Conservation (phyloP, 2,329 filamentous ascomycete genomes). For the Calonectria henricotiae region DNA sequence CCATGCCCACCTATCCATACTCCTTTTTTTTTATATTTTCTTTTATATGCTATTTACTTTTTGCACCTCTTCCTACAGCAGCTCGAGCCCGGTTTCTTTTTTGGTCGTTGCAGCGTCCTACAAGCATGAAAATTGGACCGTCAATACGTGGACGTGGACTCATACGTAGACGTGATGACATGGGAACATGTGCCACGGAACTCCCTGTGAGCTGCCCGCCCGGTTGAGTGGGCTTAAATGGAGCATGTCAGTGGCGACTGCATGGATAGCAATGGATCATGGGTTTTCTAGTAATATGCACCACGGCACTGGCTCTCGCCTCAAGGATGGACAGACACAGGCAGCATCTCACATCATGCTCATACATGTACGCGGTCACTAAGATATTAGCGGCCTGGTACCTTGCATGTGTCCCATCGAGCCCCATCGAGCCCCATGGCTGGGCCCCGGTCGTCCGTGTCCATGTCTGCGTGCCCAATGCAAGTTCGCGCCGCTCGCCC, state of each 20-base stretch:
- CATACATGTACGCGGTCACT: slow-evolving; percentile 14
- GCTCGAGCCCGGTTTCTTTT: slow-evolving; percentile 11
- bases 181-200: slow-evolving; percentile 25
- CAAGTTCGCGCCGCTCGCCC: slow-evolving; percentile 31
- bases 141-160: slow-evolving; percentile 18
- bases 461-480: slow-evolving; percentile 27
- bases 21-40: background rate
- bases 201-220: background rate
- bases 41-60: background rate
- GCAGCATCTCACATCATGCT: slow-evolving; percentile 2
- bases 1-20: background rate
- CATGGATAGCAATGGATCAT: slow-evolving; percentile 28
- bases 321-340: slow-evolving; percentile 11
- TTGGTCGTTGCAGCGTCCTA: slow-evolving; percentile 18
- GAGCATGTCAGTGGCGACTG: slow-evolving; percentile 23
- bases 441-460: slow-evolving; percentile 27
- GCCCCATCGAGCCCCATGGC: slow-evolving; percentile 23
- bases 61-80: background rate
- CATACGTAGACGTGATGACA: slow-evolving; percentile 22
- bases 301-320: slow-evolving; percentile 7
- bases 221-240: slow-evolving; percentile 20
- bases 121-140: slow-evolving; percentile 1
- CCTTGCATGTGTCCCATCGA: slow-evolving; percentile 36
- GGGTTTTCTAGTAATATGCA: slow-evolving; percentile 14
- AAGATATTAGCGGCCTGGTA: slow-evolving; percentile 31